Base-by-base conservation (phyloP, 176 grass and related monocot species). In the Puya raimondii region DNA sequence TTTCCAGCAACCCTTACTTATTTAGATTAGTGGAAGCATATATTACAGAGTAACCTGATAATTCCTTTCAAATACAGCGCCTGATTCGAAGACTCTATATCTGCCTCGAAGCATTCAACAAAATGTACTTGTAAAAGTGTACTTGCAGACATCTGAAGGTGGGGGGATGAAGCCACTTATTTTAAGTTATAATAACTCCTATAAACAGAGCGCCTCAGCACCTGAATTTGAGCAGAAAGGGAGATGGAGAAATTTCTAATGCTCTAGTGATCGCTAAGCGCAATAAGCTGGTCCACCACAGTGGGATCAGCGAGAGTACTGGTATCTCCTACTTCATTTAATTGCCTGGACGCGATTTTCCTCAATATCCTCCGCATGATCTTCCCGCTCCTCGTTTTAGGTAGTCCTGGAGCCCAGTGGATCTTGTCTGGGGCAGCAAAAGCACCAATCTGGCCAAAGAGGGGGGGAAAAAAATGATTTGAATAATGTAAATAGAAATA, bases 371-470 rank as follows among this genome's bases (percentile, higher is more conserved):
- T 90, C 63, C 94, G 74, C 94, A 99, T 99, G 70, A 99, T 99
- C 81, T 99, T 99, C 47, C 94, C 94, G 23, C 94, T 99, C 78
- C 94, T 74, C 50, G 94, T 99, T 72, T 99, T 99, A 2, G 94
- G 94, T n/a, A 99, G 87, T 56, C 86, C 94, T 1, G 89, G 94
- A 48, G 94, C 94, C 94, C 94, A 99, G 27, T 99, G 94, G 64
- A 99, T 99, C 82, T 86, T 99, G 74, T 99, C 94, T 11, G 94
- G 94, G 26, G 94, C 94, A 53, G 94, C 89, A 84, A 99, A 99
- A 2, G 94, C 94, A 11, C 94, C 94, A 76, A 99, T 99, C 94
- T 99, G 70, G n/a, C 47, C 33, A 42, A 7, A 6, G 25, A 15
- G 7, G n/a, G n/a, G n/a, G n/a, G n/a, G n/a, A n/a, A n/a, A n/a